Base-by-base conservation (phyloP, 2,329 filamentous ascomycete species). In the Colletotrichum musicola region DNA sequence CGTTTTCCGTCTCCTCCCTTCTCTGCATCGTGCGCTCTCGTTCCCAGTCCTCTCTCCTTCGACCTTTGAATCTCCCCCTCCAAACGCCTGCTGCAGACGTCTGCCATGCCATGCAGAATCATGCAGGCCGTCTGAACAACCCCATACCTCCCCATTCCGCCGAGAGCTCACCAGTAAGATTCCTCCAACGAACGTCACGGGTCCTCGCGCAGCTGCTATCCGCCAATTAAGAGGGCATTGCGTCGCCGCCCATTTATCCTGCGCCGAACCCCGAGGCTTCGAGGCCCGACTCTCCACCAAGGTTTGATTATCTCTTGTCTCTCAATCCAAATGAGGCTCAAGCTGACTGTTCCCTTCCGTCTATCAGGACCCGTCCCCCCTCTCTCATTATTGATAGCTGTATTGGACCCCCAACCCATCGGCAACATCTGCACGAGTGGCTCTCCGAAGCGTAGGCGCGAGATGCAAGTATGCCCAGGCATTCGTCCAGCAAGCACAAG, bases 391-490 rank as follows among this genome's bases (percentile, higher is more conserved):
- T 42, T 47, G 38, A 38, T 13, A 30, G 40, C n/a, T 56, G 44
- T 25, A 49, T 25, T 54, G 54, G 42, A 38, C n/a, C 20, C 51
- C 64, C 46, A 18, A 35, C 47, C 46, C 47, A 55, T 53, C 59
- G 56, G 47, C 54, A 22, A 14, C 54, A 30, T 38, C 27, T 22
- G 16, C 16, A 54, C 50, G 22, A 35, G 25, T 12, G 18, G 14
- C 27, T 47, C 51, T 46, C 27, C 27, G 16, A 54, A 42, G 42
- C 49, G 38, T 53, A 50, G 62, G 56, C 65, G 62, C 72, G 75
- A 72, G 66, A 76, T 75, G 74, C 72, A 63, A 75, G 58, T 60
- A 77, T 77, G 75, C 74, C 74, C 60, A 75, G 75, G 69, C 64
- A 57, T 47, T 70, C 25, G 42, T 57, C 69, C 49, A 73, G 74